Base-by-base conservation (phyloP, 2,329 filamentous ascomycete genomes). In the Verticillium nubilum region DNA sequence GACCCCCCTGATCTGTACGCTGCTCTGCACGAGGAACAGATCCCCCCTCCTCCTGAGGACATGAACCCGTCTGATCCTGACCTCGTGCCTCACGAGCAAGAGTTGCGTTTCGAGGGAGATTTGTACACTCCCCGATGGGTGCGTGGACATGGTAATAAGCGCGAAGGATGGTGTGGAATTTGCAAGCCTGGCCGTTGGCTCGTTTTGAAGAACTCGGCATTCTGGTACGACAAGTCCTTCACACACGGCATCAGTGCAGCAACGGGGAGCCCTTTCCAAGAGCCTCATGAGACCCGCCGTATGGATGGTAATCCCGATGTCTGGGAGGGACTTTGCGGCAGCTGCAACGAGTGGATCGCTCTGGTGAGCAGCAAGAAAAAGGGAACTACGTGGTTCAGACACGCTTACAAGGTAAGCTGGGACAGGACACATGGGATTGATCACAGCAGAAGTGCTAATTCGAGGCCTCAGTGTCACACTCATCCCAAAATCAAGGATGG, bases 221-320 rank as follows among this genome's bases (percentile, higher is more conserved):
- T 91, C 72, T 96, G 92, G 91, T 96, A 96, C 73, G 91, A 96
- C 77, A 94, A 95, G 79, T 91, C 88, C 60, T 96, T 95, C 72
- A 91, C 89, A 2, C 92, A 96, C 69, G 91, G 91, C 56, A 91
- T 96, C 71, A 92, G 89, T 69, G 91, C 90, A 28, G 88, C 89
- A 4, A 94, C 91, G 0, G 91, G 91, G 26, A 87, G 83, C 63
- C 85, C 88, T 3, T 94, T 95, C 75, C 86, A 91, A 70, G 86
- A 89, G 65, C 91, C 91, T 2, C 85, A 89, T 62, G 84, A 91
- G 67, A 90, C 86, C 25, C 80, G 90, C 60, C 82, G 90, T 56
- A 91, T 90, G 78, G 89, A 92, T 69, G 88, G 89, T 42, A 93
- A 92, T 68, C 86, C 90, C 3, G 90, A 92, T 69, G 88, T 92